These are phyloP conservation scores for Taphrina populina DNA, from an alignment of 1,139 yeast genomes.

Conservation along the genomic window DNA sequence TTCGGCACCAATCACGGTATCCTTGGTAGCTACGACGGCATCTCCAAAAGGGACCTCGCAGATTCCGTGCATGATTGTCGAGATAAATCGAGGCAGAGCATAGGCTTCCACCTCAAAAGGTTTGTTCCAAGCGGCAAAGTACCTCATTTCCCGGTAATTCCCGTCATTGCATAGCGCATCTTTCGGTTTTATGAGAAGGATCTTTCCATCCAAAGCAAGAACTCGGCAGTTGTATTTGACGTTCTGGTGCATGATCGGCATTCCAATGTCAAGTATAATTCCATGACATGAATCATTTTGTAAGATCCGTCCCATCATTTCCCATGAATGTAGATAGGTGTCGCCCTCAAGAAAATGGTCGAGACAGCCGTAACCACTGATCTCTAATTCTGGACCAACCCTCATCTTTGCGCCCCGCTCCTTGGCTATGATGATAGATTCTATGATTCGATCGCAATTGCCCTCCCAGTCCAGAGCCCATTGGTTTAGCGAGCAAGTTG, in stretches of 20 bases:
- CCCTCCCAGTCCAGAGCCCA: slow-evolving; percentile 99
- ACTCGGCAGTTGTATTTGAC: slow-evolving; percentile 89
- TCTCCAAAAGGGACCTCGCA: slow-evolving; percentile 76
- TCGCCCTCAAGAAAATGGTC: slow-evolving; percentile 95
- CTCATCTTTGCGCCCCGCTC: slow-evolving; percentile 71
- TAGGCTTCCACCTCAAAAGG: slow-evolving; percentile 71
- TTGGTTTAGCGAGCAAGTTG: slow-evolving; percentile 63
- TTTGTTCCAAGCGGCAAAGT: slow-evolving; percentile 89
- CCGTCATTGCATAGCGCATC: slow-evolving; percentile 94
- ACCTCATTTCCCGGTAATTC: slow-evolving; percentile 95
- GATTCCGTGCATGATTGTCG: slow-evolving; percentile 62
- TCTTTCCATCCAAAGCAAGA: slow-evolving; percentile 72
- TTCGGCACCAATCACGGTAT: slow-evolving; percentile 89
- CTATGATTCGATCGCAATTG: slow-evolving; percentile 82
- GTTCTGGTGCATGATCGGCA: slow-evolving; percentile 86
- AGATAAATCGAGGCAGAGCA: slow-evolving; percentile 65
- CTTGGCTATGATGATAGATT: slow-evolving; percentile 77
- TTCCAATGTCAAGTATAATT: slow-evolving; percentile 83
- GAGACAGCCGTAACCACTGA: slow-evolving; percentile 81
- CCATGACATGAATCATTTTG: slow-evolving; percentile 65
- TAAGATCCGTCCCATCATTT: slow-evolving; percentile 77
- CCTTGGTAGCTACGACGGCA: slow-evolving; percentile 76
- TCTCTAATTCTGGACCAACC: slow-evolving; percentile 95
- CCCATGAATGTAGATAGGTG: slow-evolving; percentile 88
- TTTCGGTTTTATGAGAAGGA: slow-evolving; percentile 86